Base-by-base conservation (phyloP, 2,329 filamentous ascomycete genomes). In the Microcyclospora tardicrescens region DNA sequence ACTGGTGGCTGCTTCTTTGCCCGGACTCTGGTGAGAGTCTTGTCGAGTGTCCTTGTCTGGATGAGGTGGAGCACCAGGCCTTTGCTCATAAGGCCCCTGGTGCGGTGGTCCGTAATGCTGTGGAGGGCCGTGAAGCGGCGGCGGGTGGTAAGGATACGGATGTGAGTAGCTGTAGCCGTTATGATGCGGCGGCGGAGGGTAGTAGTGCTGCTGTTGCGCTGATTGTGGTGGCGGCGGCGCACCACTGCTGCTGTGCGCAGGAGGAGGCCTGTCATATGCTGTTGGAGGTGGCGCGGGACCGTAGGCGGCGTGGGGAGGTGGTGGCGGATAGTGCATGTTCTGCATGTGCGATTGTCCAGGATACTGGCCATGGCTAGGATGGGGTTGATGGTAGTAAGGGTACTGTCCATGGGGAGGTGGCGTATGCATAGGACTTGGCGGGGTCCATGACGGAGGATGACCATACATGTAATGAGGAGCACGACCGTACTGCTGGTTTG, bases 401-500 rank as follows among this genome's bases (percentile, higher is more conserved):
- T 59, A 58, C 36, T 56, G 44, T 31, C 51, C 46, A 36, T 57
- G 51, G 37, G 54, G 58, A 38, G 54, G 56, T 12, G 56, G 61
- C 31, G 59, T 63, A 50, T 53, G 61, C 56, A 56, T 66, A 46
- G 49, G 62, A 52, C 46, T 64, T 38, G 60, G 66, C 47, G 60
- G 67, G 32, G 56, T 61, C 54, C 54, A 63, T 55, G 61, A 58
- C 37, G 60, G 53, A 37, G 59, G 47, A 45, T 50, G 44, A 10
- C 33, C 43, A 34, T 60, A 61, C 34, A 62, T 37, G 54, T 61
- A 49, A 61, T 63, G 56, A 37, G 60, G 61, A 5, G 40, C 28
- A 8, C 63, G 52, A 44, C 61, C 49, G 44, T 60, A 59, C 46
- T 61, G 56, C 42, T 73, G 61, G 29, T 61, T 66, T 41, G 69